phyloP scores from a whole-genome alignment of 805 yeast species.

The Candida boleticola region DNA sequence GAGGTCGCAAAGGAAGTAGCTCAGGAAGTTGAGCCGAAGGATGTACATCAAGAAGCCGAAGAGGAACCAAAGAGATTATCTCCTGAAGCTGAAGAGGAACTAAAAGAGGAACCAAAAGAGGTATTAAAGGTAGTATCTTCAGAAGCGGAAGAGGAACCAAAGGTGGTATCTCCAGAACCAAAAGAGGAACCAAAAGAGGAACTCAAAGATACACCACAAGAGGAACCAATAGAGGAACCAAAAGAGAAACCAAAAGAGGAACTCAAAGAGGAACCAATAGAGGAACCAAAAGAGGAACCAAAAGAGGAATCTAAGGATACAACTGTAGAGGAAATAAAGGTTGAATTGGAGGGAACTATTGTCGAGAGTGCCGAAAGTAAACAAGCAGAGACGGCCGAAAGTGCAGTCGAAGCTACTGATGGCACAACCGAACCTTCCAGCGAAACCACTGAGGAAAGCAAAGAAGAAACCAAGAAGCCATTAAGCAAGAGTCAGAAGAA shows the following conservation, averaged over 20 bases:
- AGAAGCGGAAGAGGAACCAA: slow-evolving; percentile 4
- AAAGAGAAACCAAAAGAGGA: not conserved
- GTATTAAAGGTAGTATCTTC: slow-evolving; percentile 1
- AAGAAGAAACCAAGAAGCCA: not conserved
- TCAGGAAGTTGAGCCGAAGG: slow-evolving; percentile 1
- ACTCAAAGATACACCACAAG: no score
- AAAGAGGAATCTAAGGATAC: not conserved
- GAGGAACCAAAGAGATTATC: not conserved
- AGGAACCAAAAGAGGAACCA: not conserved
- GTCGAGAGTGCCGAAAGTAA: no score
- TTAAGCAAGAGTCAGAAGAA: not conserved
- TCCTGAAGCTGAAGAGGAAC: slow-evolving; percentile 4
- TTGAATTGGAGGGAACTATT: not conserved
- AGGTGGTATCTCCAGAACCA: not conserved
- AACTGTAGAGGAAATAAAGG: no score
- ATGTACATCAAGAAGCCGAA: not conserved
- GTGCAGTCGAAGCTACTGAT: no score
- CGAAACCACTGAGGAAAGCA: no score
- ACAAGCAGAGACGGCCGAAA: no score
- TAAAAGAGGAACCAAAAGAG: slow-evolving; percentile 1
- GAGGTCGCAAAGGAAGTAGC: not conserved
- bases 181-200: slow-evolving; percentile 3
- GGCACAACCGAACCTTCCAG: no score
- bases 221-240: not conserved
- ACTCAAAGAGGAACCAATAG: no score